Conservation (phyloP, 257 asterid species). For the Solanum gandarillasii region DNA sequence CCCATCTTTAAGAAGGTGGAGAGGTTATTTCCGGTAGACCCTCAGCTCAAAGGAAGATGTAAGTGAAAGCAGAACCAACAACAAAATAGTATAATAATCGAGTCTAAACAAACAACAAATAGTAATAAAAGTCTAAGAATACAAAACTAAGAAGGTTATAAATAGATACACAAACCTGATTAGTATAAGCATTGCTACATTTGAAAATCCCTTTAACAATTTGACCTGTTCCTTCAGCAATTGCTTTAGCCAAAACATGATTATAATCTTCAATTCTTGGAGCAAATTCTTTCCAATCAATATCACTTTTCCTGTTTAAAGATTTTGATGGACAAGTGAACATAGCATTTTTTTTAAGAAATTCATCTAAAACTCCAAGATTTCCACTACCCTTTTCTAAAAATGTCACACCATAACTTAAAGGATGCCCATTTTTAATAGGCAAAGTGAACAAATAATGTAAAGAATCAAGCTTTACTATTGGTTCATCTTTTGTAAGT, state of each 20-base stretch:
- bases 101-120: neutral
- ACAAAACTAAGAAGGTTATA: neutral
- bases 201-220: conserved; percentile 67
- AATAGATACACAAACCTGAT: conserved; percentile 27
- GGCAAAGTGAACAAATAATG: conserved; percentile 36
- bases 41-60: neutral
- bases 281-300: conserved; percentile 71
- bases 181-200: conserved; percentile 63
- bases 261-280: conserved; percentile 65
- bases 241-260: conserved; percentile 58
- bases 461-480: conserved; percentile 52
- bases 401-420: conserved; percentile 73
- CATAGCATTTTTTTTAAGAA: conserved; percentile 43
- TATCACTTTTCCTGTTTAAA: conserved; percentile 7
- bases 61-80: neutral
- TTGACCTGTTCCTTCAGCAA: conserved; percentile 77
- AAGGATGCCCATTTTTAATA: conserved; percentile 39
- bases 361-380: conserved; percentile 40
- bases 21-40: neutral
- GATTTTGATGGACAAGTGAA: conserved; percentile 19
- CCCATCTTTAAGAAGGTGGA: neutral
- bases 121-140: neutral
- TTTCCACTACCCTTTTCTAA: conserved; percentile 12
- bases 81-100: too few species aligned
- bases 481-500: conserved; percentile 68